Conservation (phyloP, 176 grass and related monocot species). For the Lolium rigidum region DNA sequence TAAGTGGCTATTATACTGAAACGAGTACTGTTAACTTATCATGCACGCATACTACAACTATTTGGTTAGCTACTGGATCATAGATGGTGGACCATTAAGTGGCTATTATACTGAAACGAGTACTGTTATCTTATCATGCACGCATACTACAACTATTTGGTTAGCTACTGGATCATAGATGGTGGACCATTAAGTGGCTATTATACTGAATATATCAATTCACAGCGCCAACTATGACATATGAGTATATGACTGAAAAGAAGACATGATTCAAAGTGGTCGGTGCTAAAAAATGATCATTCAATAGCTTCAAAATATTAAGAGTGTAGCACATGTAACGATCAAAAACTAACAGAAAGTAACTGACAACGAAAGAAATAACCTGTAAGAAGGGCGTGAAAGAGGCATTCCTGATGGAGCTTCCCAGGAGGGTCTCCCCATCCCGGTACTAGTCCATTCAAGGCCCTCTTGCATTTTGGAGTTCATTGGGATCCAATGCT, state of each 20-base stretch:
- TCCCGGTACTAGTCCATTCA: slow-evolving; percentile 97
- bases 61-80: no score
- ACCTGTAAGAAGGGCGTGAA: slow-evolving; percentile 67
- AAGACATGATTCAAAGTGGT: not conserved
- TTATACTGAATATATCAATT: not conserved
- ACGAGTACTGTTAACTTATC: no score
- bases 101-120: no score
- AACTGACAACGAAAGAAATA: slow-evolving; percentile 26
- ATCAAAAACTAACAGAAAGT: not conserved
- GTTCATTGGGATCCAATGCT: slow-evolving; percentile 99
- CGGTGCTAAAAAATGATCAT: no score
- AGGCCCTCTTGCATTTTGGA: slow-evolving; percentile 93
- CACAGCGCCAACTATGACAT: no score
- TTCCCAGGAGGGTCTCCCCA: slow-evolving; percentile 97
- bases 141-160: not conserved
- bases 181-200: not conserved
- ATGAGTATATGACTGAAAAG: not conserved
- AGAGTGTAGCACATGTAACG: not conserved
- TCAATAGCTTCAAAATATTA: not conserved
- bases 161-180: not conserved
- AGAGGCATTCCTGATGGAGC: slow-evolving; percentile 85
- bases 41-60: no score
- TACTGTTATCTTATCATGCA: not conserved
- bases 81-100: no score
- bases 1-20: no score